Evolutionary conservation across 495 filamentous ascomycete species (phyloP).

Genomic region (Penicillium argentinense): DNA sequence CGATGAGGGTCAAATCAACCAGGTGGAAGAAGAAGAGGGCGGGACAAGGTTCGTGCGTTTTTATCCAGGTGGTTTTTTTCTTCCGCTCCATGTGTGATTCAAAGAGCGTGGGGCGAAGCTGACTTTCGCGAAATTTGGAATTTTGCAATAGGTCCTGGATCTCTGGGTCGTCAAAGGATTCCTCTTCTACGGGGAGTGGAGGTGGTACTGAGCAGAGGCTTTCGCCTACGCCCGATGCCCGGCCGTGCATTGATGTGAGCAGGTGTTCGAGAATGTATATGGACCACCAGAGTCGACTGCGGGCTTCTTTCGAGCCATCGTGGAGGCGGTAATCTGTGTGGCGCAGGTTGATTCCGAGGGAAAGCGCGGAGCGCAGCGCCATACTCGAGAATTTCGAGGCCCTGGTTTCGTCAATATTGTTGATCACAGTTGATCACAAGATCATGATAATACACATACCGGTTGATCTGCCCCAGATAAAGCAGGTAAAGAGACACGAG

Average conservation of each 20-base stretch:
- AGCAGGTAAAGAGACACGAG: constrained; percentile 61
- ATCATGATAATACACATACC: no score
- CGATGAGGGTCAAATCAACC: constrained; percentile 49
- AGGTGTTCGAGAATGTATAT: constrained; percentile 58
- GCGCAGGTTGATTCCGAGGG: constrained; percentile 61
- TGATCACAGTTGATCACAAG: not conserved
- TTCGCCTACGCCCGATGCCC: constrained; percentile 56
- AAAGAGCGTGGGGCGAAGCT: constrained; percentile 34
- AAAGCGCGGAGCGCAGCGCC: constrained; percentile 56
- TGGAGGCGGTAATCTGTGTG: constrained; percentile 49
- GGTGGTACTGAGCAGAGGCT: constrained; percentile 52
- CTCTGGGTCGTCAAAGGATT: constrained; percentile 27
- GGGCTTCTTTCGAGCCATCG: constrained; percentile 55
- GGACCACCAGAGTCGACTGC: constrained; percentile 64
- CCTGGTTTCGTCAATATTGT: constrained; percentile 30
- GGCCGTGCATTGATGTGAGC: constrained; percentile 59
- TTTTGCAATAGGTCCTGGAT: constrained; percentile 25
- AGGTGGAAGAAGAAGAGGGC: constrained; percentile 48
- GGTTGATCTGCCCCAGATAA: constrained; percentile 57
- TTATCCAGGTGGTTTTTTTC: constrained; percentile 19
- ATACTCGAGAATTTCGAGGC: constrained; percentile 60
- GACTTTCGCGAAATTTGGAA: constrained; percentile 12
- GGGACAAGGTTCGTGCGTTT: constrained; percentile 28
- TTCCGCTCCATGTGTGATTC: constrained; percentile 16
- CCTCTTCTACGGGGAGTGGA: constrained; percentile 56